Evolutionary conservation across 2,329 filamentous ascomycete genomes (phyloP).

Genomic region (Metarhizium guizhouense): DNA sequence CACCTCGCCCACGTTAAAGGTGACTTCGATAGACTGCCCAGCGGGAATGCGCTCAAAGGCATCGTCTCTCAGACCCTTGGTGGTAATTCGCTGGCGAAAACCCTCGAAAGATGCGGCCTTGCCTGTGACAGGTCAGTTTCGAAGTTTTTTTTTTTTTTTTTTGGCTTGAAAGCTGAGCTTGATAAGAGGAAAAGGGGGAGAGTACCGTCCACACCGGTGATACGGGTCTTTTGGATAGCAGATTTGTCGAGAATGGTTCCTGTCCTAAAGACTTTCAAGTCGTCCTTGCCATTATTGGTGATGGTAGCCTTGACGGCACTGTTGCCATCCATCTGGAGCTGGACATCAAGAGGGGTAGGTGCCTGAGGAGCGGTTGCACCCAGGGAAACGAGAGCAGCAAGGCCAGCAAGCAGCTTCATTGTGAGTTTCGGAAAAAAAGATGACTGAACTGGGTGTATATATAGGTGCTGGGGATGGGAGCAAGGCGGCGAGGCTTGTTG

Average conservation of each 20-base stretch:
- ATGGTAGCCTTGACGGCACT: constrained; percentile 43
- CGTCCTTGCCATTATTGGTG: constrained; percentile 40
- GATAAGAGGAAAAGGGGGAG: not conserved
- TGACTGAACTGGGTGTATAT: too few relatives aligned
- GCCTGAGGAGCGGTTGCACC: constrained; percentile 3
- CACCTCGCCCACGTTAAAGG: constrained; percentile 45
- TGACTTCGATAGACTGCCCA: constrained; percentile 39
- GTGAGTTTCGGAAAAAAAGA: not conserved
- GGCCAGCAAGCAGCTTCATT: constrained; percentile 1
- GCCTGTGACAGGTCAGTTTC: constrained; percentile 14
- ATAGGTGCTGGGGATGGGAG: too few relatives aligned
- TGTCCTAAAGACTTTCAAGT: constrained; percentile 41
- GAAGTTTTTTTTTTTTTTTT: too few relatives aligned
- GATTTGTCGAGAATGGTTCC: constrained; percentile 43
- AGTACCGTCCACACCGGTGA: constrained; percentile 34
- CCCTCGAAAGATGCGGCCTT: constrained; percentile 40
- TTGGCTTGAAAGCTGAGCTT: too few relatives aligned
- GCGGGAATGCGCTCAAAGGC: constrained; percentile 41
- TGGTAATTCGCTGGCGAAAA: constrained; percentile 39
- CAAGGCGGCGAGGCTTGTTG: too few relatives aligned
- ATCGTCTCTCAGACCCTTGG: constrained; percentile 32
- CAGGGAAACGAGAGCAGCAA: not conserved
- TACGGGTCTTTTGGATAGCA: constrained; percentile 41
- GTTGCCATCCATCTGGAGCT: constrained; percentile 39
- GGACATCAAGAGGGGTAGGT: constrained; percentile 29